phyloP scores from a whole-genome alignment of 441 rosid genomes.

The Adansonia gregorii region DNA sequence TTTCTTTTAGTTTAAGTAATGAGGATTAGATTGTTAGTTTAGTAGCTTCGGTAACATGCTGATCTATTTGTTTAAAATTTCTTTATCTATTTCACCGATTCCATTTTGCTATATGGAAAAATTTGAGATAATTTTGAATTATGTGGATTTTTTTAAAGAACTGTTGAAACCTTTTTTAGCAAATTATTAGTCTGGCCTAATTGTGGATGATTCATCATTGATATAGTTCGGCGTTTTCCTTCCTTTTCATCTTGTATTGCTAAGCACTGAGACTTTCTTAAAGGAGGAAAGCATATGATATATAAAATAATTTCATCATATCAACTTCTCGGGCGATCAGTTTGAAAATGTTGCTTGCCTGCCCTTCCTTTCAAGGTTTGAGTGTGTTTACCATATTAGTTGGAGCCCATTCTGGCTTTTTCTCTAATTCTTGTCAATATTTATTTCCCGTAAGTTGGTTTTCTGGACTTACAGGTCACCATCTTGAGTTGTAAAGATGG shows the following conservation, averaged over 20 bases:
- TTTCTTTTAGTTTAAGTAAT: background rate
- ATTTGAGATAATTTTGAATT: background rate
- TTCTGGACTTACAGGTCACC: constrained; percentile 40
- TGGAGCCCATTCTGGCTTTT: background rate
- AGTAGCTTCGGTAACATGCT: background rate
- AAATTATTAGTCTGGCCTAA: too few species aligned
- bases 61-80: background rate
- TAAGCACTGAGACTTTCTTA: too few species aligned
- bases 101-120: background rate
- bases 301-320: too few species aligned
- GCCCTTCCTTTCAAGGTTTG: background rate
- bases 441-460: too few species aligned
- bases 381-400: background rate
- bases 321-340: background rate
- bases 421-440: background rate
- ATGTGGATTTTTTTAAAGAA: background rate
- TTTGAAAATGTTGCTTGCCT: background rate
- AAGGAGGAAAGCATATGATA: too few species aligned
- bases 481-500: constrained; percentile 50
- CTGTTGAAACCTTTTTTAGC: too few species aligned
- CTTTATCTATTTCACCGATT: background rate
- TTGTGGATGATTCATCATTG: background rate
- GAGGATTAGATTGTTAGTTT: constrained; percentile 11
- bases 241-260: background rate
- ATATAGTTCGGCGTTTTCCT: background rate